A percentile compares a stretch with the other conserved stretches of the same genome.
phyloP scores from a whole-genome alignment of 2,329 filamentous ascomycete species.

The Xylariaceae sp. region DNA sequence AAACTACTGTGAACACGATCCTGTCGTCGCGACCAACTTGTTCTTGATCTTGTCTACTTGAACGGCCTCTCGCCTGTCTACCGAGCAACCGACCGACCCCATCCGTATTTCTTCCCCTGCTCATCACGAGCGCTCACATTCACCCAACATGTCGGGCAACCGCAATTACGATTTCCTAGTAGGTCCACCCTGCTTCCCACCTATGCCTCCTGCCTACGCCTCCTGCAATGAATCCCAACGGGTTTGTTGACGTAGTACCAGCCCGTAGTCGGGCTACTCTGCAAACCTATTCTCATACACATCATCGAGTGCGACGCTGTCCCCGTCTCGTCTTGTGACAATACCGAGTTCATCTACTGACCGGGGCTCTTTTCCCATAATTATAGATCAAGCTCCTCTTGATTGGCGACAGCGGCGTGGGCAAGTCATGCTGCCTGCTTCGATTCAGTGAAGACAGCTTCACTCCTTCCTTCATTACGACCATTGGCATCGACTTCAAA shows the following conservation, averaged over 20 bases:
- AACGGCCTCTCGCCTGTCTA: not conserved
- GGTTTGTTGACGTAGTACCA: no score
- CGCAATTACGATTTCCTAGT: conserved; percentile 99
- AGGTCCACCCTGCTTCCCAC: conserved; percentile 35
- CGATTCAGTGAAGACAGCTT: conserved; percentile 98
- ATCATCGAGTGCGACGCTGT: not conserved
- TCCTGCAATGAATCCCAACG: no score
- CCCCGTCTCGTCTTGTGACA: not conserved
- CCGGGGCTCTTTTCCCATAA: conserved; percentile 5
- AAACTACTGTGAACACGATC: not conserved
- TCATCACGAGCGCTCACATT: conserved; percentile 12
- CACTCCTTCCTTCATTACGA: conserved; percentile 96
- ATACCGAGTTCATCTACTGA: not conserved
- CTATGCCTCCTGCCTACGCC: not conserved
- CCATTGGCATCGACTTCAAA: conserved; percentile 99
- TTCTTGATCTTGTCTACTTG: not conserved
- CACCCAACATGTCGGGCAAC: conserved; percentile 78
- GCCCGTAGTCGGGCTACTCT: not conserved
- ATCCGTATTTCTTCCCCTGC: not conserved
- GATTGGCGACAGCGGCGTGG: conserved; percentile 94
- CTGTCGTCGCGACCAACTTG: not conserved
- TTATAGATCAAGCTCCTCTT: conserved; percentile 89
- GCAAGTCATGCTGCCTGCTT: conserved; percentile 94
- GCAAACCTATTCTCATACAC: not conserved
- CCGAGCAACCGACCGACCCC: not conserved